Evolutionary conservation across 2,329 filamentous ascomycete species (phyloP), one percentile per base, ranked within the genome.

Genomic region (Pseudocercospora musae): DNA sequence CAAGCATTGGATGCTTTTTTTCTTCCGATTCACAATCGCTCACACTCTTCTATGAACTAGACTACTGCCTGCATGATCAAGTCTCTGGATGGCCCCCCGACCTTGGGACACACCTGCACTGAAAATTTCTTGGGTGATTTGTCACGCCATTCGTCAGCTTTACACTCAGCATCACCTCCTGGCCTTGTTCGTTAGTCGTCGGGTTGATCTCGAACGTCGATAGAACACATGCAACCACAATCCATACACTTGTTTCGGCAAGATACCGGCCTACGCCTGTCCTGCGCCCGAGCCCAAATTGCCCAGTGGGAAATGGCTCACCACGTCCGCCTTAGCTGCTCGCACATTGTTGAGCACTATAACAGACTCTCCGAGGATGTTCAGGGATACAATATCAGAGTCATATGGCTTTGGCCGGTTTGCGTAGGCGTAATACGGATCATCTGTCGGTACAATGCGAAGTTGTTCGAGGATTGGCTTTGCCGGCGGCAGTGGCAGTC

Each of bases 301-400:
- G 59, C 13, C 52, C 81, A 18, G 71, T 74, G 0, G 80, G 81
- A 52, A 77, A 73, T 20, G 82, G 79, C 70, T 83, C 81, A 6
- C 78, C 79, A 20, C 71, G 70, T 37, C 69, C 66, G 4, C 78
- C 75, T 50, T 78, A 0, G 77, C 78, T 0, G 77, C 62, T 0
- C 71, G 61, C 1, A 65, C 52, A 44, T 77, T 78, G 63, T 80
- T 78, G 10, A 81, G 65, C 10, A 81, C 70, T 5, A 81, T 65
- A 3, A 80, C 69, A 0, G 77, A 77, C 54, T 78, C 73, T 0
- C 79, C 78, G 21, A 81, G 65, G n/a, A 77, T 70, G 1, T 73
- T 79, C 10, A 81, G 64, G 2, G 76, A 79, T 59, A 77, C 71
- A 21, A 74, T 65, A 60, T 76, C 73, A 40, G 68, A 65, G 21